Conservation (phyloP, 176 grass and related monocot species). For the Aegilops sharonensis region DNA sequence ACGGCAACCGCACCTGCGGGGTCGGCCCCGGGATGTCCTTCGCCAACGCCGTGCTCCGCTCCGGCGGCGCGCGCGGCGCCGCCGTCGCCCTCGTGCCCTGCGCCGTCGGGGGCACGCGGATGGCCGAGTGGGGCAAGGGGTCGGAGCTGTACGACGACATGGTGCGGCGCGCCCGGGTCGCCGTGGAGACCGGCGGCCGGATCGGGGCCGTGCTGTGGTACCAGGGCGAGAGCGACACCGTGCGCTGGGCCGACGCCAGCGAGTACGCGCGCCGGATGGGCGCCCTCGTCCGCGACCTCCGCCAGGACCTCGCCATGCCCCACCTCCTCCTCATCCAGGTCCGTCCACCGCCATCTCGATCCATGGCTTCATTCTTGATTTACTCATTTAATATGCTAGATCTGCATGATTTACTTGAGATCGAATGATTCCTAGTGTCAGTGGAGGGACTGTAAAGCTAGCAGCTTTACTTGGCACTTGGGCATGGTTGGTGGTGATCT, state of each 20-base stretch:
- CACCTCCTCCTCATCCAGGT: constrained; percentile 79
- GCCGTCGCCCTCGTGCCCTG: constrained; percentile 71
- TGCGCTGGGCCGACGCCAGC: constrained; percentile 50
- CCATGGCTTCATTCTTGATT: background rate
- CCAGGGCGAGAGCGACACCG: constrained; percentile 96
- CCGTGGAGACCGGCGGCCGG: constrained; percentile 46
- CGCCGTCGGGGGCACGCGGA: constrained; percentile 62
- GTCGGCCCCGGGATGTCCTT: constrained; percentile 80
- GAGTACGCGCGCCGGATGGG: constrained; percentile 50
- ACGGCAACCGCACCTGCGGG: constrained; percentile 65
- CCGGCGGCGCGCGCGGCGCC: background rate
- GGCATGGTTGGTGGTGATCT: constrained; percentile 19
- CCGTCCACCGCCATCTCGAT: background rate
- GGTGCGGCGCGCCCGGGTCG: constrained; percentile 43
- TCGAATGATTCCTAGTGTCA: background rate
- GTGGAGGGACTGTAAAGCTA: background rate
- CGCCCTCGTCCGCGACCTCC: constrained; percentile 52
- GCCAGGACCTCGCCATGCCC: constrained; percentile 60
- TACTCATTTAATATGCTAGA: background rate
- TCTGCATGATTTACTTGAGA: background rate
- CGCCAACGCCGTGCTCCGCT: constrained; percentile 55
- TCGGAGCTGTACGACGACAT: constrained; percentile 45
- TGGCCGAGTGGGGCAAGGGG: constrained; percentile 56
- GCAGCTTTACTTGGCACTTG: constrained; percentile 6
- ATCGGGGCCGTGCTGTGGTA: constrained; percentile 83